Evolutionary conservation across 2,329 filamentous ascomycete genomes (phyloP).

Genomic region (Penicillium sp.): DNA sequence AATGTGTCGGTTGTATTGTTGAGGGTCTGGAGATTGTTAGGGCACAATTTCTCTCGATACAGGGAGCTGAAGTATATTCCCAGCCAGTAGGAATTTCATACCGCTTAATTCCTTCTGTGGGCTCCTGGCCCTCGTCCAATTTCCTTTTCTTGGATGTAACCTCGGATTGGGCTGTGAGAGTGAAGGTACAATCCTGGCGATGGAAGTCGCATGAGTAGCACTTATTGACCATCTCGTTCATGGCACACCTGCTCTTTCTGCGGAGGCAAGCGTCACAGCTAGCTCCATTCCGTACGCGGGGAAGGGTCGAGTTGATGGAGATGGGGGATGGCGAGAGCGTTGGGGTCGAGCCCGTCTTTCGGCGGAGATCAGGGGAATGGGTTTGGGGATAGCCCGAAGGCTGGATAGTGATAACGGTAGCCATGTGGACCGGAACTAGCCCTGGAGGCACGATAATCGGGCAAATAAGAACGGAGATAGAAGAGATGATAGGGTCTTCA

Average conservation of each 20-base stretch:
- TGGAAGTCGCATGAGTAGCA: constrained; percentile 47
- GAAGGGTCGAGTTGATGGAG: constrained; percentile 23
- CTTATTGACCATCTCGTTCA: constrained; percentile 45
- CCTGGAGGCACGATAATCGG: not conserved
- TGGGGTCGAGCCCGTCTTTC: constrained; percentile 24
- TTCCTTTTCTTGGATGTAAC: constrained; percentile 41
- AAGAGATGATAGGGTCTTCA: not conserved
- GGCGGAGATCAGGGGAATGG: constrained; percentile 28
- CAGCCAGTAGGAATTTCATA: constrained; percentile 18
- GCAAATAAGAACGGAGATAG: not conserved
- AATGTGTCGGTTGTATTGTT: constrained; percentile 17
- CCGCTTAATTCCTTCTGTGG: constrained; percentile 36
- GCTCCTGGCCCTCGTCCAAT: constrained; percentile 34
- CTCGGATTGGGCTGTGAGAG: constrained; percentile 26
- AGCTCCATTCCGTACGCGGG: constrained; percentile 38
- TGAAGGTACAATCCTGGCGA: constrained; percentile 46
- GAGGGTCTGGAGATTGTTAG: constrained; percentile 26
- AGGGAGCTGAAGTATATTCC: not conserved
- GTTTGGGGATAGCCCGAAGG: constrained; percentile 28
- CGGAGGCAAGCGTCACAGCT: constrained; percentile 45
- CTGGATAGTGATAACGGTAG: constrained; percentile 43
- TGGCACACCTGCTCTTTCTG: constrained; percentile 44
- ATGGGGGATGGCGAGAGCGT: constrained; percentile 26
- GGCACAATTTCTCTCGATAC: not conserved
- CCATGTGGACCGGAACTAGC: constrained; percentile 26